phyloP scores from a whole-genome alignment of 2,329 filamentous ascomycete species.

The Bipolaris gigantea region DNA sequence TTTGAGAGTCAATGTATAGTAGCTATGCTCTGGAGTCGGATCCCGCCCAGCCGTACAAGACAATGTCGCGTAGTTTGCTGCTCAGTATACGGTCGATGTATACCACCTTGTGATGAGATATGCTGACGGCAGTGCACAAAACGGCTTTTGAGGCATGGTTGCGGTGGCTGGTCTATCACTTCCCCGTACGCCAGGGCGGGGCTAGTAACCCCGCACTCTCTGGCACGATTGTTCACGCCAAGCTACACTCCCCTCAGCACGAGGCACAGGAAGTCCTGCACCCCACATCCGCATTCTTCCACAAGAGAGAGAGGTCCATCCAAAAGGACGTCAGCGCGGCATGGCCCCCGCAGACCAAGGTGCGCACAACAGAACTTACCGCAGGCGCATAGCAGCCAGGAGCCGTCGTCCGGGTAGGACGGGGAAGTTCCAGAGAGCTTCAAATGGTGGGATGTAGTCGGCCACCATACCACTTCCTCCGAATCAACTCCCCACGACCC shows the following conservation, averaged over 20 bases:
- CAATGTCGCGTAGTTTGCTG: background rate
- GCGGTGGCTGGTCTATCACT: constrained; percentile 4
- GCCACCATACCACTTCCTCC: background rate
- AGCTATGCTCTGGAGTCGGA: background rate
- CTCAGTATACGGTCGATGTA: background rate
- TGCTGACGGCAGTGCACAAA: background rate
- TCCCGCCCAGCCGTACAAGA: background rate
- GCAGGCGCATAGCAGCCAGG: constrained; percentile 9
- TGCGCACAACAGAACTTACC: constrained; percentile 15
- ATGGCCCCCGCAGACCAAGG: constrained; percentile 21
- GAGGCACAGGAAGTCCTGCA: constrained; percentile 27
- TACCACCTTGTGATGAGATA: background rate
- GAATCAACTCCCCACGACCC: background rate
- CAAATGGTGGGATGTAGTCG: constrained; percentile 12
- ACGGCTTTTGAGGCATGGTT: background rate
- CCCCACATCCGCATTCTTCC: constrained; percentile 39
- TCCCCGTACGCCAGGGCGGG: constrained; percentile 6
- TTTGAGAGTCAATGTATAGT: background rate
- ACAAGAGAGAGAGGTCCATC: constrained; percentile 15
- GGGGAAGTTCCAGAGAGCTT: constrained; percentile 12
- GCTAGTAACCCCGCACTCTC: constrained; percentile 30
- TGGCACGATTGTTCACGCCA: constrained; percentile 27
- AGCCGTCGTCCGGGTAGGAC: constrained; percentile 9
- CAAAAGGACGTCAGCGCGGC: constrained; percentile 23
- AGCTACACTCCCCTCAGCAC: constrained; percentile 19